These are phyloP conservation scores for Apophysomyces ossiformis DNA, from an alignment of 371 early-diverging fungal species.

Conservation along the genomic window DNA sequence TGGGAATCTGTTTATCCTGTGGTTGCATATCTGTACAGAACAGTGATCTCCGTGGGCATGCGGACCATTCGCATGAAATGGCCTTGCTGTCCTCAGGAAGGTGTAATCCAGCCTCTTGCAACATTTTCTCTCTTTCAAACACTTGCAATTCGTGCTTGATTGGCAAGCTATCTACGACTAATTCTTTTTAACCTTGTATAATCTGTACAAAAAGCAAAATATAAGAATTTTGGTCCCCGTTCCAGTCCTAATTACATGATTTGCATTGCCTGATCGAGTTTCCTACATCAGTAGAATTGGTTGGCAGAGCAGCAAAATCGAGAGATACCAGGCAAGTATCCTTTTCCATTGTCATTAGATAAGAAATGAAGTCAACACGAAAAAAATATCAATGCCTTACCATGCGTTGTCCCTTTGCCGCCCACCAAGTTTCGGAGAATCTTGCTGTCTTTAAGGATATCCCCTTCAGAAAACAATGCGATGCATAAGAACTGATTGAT, in stretches of 20 bases:
- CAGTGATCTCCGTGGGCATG: too few relatives aligned
- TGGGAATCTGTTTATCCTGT: too few relatives aligned
- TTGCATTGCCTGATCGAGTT: constrained; percentile 6
- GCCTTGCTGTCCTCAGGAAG: too few relatives aligned
- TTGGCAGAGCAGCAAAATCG: constrained; percentile 4
- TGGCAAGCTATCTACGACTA: not conserved
- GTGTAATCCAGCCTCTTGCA: not conserved
- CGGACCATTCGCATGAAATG: too few relatives aligned
- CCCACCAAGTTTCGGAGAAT: constrained; percentile 6
- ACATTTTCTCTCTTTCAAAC: not conserved
- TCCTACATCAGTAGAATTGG: constrained; percentile 9
- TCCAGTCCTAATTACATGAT: not conserved
- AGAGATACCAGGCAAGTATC: not conserved
- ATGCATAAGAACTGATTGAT: constrained; percentile 12
- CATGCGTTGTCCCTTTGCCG: constrained; percentile 7
- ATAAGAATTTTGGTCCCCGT: not conserved
- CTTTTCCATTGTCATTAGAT: not conserved
- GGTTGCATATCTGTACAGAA: too few relatives aligned
- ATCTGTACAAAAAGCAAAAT: not conserved
- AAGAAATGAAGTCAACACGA: constrained; percentile 10
- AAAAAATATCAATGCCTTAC: constrained; percentile 13
- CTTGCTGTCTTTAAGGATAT: constrained; percentile 9
- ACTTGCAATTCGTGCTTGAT: not conserved
- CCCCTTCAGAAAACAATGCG: constrained; percentile 11
- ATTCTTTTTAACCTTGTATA: not conserved